phyloP scores from a whole-genome alignment of 306 rosid genomes.

The Pueraria montana region DNA sequence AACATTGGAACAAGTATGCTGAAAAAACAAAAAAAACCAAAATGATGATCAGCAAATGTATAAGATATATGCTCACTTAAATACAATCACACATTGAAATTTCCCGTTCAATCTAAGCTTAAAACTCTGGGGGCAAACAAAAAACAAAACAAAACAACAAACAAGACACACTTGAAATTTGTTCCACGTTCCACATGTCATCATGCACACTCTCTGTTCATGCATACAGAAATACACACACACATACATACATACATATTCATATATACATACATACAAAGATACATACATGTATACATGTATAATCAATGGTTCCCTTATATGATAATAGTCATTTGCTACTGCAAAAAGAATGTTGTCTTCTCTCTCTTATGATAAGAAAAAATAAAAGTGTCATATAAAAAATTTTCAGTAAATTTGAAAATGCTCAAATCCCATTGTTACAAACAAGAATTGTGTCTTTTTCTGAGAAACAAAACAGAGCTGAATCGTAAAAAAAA shows the following conservation, averaged over 20 bases:
- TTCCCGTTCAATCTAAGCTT: slow-evolving; percentile 6
- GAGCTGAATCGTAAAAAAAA: not conserved
- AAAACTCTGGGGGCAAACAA: not conserved
- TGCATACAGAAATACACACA: not conserved
- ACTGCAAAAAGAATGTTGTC: not conserved
- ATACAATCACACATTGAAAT: not conserved
- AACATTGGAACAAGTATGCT: slow-evolving; percentile 59
- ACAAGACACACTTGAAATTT: not conserved
- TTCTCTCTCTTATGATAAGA: not conserved
- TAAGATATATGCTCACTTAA: not conserved
- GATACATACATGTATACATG: no score
- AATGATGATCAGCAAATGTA: not conserved
- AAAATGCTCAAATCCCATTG: slow-evolving; percentile 9
- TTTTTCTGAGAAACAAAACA: slow-evolving; percentile 35
- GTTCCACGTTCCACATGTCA: not conserved
- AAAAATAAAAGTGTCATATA: not conserved
- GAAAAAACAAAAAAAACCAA: slow-evolving; percentile 1
- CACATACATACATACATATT: not conserved
- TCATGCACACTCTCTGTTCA: slow-evolving; percentile 8
- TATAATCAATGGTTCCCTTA: not conserved
- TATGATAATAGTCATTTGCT: not conserved
- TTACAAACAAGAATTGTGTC: not conserved
- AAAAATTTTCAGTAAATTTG: not conserved
- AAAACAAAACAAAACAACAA: not conserved
- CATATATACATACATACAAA: not conserved